Evolutionary conservation across 768 basidiomycete genomes (phyloP).

Genomic region (Termitomyces titanicus): DNA sequence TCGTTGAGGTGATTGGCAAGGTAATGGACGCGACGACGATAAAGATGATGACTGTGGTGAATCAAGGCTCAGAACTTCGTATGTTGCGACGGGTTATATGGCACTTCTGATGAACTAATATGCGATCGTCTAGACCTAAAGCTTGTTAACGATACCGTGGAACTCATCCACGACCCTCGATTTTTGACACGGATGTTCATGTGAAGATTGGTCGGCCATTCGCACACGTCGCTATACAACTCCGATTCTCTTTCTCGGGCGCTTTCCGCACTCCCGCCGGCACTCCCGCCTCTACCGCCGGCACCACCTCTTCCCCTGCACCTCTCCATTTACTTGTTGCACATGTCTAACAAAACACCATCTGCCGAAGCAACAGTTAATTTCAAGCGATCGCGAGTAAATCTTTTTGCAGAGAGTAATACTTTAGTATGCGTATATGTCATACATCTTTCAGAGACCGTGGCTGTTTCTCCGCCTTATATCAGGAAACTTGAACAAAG

Average conservation of each 20-base stretch:
- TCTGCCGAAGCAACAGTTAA: too few species aligned
- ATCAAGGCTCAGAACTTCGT: conserved; percentile 65
- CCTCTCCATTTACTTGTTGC: conserved; percentile 36
- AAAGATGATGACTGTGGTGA: conserved; percentile 49
- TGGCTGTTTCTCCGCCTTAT: too few species aligned
- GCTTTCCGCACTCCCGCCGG: conserved; percentile 32
- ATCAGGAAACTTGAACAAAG: too few species aligned
- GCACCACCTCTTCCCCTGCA: background rate
- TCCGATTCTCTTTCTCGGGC: conserved; percentile 41
- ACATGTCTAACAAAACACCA: too few species aligned
- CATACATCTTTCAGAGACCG: too few species aligned
- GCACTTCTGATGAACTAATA: conserved; percentile 3
- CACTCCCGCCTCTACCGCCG: conserved; percentile 30
- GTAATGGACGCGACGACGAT: conserved; percentile 54
- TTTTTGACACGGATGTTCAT: conserved; percentile 48
- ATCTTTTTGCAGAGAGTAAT: too few species aligned
- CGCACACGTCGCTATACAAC: background rate
- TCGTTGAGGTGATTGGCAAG: conserved; percentile 64
- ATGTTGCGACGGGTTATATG: conserved; percentile 18
- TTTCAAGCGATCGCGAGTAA: too few species aligned
- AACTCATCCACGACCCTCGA: conserved; percentile 56
- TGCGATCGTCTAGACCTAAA: conserved; percentile 41
- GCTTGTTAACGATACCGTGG: conserved; percentile 58
- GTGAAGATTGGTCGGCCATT: conserved; percentile 1
- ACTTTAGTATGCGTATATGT: too few species aligned